phyloP scores from a whole-genome alignment of 148 eudicot species.

The Silene uniflora region DNA sequence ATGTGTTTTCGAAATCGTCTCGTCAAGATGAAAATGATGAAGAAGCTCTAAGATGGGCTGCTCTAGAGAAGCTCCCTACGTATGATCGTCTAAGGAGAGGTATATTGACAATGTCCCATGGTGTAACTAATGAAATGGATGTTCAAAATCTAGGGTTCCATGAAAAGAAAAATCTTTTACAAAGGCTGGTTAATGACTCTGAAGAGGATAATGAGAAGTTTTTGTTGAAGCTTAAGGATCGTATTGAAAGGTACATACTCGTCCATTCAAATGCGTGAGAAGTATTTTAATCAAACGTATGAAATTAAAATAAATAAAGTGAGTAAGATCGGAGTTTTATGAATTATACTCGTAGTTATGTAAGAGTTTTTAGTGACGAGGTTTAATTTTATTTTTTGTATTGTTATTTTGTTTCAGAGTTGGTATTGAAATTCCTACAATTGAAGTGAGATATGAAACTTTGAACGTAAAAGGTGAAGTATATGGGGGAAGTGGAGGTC shows the following conservation, averaged over 20 bases:
- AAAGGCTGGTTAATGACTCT: constrained; percentile 40
- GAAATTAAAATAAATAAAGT: too few species aligned
- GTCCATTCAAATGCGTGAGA: too few species aligned
- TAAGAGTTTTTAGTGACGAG: too few species aligned
- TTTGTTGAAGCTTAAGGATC: constrained; percentile 46
- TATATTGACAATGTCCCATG: constrained; percentile 23
- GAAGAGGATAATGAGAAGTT: constrained; percentile 65
- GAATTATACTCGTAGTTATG: too few species aligned
- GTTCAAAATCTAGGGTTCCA: constrained; percentile 37
- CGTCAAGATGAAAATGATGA: constrained; percentile 51
- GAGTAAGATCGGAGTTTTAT: too few species aligned
- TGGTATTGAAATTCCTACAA: constrained; percentile 36
- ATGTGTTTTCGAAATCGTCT: constrained; percentile 36
- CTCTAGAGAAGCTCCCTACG: constrained; percentile 57
- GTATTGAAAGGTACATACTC: constrained; percentile 42
- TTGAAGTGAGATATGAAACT: constrained; percentile 66
- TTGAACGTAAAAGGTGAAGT: constrained; percentile 59
- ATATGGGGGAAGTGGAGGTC: constrained; percentile 54
- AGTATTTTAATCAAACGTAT: too few species aligned
- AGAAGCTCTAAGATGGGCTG: constrained; percentile 64
- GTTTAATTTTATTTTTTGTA: too few species aligned
- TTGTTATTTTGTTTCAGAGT: constrained; percentile 4
- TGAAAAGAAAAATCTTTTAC: constrained; percentile 43
- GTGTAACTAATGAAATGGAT: constrained; percentile 37
- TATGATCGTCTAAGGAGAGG: constrained; percentile 55